phyloP scores from a whole-genome alignment of 2,329 filamentous ascomycete species.

The Aaosphaeria pasadenensis region DNA sequence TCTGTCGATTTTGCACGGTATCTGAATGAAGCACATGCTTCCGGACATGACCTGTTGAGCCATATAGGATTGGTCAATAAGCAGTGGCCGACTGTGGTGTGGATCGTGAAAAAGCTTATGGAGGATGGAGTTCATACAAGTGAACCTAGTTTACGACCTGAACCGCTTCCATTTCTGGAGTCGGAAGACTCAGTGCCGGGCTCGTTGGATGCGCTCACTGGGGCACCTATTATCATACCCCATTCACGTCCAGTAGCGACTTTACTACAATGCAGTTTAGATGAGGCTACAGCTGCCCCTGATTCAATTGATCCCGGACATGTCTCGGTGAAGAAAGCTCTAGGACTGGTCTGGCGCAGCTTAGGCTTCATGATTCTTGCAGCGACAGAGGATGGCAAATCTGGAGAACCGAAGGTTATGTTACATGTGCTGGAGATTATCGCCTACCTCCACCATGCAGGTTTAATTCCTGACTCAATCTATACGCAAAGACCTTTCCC shows the following conservation, averaged over 20 bases:
- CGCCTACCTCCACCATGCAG: slow-evolving; percentile 46
- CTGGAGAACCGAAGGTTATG: slow-evolving; percentile 30
- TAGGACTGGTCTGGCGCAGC: slow-evolving; percentile 47
- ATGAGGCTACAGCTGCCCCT: slow-evolving; percentile 23
- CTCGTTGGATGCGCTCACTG: slow-evolving; percentile 22
- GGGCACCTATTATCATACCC: slow-evolving; percentile 17
- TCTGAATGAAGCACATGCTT: slow-evolving; percentile 23
- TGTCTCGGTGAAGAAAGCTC: slow-evolving; percentile 27
- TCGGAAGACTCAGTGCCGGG: slow-evolving; percentile 12
- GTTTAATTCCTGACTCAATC: slow-evolving; percentile 46
- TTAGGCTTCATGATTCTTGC: slow-evolving; percentile 46
- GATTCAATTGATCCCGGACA: slow-evolving; percentile 19
- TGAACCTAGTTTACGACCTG: slow-evolving; percentile 8
- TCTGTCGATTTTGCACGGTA: slow-evolving; percentile 24
- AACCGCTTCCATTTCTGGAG: slow-evolving; percentile 11
- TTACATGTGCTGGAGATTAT: slow-evolving; percentile 47
- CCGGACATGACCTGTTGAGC: slow-evolving; percentile 38
- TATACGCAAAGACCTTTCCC: slow-evolving; percentile 38
- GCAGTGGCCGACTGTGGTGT: slow-evolving; percentile 44
- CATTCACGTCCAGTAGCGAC: slow-evolving; percentile 9
- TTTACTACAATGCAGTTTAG: slow-evolving; percentile 15
- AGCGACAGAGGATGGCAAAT: slow-evolving; percentile 20
- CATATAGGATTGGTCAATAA: slow-evolving; percentile 38
- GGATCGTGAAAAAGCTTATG: slow-evolving; percentile 44
- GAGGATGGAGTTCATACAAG: slow-evolving; percentile 25